Base-by-base conservation (phyloP, 495 filamentous ascomycete species). In the Copromyces sp. region DNA sequence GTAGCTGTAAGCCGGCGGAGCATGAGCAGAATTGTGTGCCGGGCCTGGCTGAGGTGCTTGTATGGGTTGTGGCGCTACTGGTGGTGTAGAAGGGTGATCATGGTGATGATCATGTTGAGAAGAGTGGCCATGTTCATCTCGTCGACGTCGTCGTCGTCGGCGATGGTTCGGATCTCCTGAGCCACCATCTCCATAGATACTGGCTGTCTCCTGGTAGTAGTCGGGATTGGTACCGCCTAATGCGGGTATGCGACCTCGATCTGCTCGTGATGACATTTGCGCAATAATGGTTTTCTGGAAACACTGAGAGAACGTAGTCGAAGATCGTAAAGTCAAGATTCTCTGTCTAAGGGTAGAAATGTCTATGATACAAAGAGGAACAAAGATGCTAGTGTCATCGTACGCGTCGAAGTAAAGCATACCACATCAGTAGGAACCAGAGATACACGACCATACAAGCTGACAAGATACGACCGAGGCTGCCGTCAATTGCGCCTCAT, bases 191-290 rank as follows among this genome's bases (percentile, higher is more conserved):
- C 53, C 29, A 4, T 35, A 65, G n/a, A 75, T 40, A 39, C 71
- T 75, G 7, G 72, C 74, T 29, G 74, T 75, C 72, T 75, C 74
- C 38, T 72, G 72, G 41, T 74, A 74, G 45, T 75, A 75, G 39
- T 75, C 72, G 5, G 72, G 72, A 11, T 75, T 75, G 24, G 59
- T 32, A 44, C 73, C 71, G 1, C 70, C 73, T 12, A 75, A 69
- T 14, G 72, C 69, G 37, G 69, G 72, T 68, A 73, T 70, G 39
- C 53, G 53, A 37, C 29, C 53, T 5, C 53, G 3, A 65, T 65
- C 29, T 65, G 14, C 7, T 65, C 14, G 14, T 16, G 29, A 65
- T 35, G 29, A 35, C 53, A 65, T 35, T 37, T 65, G 53, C 29
- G 6, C 7, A 16, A 8, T 1, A 11, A 16, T 65, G 14, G 24